Conservation (phyloP, 179 eudicot genomes). For the Sideroxylon spinosum region DNA sequence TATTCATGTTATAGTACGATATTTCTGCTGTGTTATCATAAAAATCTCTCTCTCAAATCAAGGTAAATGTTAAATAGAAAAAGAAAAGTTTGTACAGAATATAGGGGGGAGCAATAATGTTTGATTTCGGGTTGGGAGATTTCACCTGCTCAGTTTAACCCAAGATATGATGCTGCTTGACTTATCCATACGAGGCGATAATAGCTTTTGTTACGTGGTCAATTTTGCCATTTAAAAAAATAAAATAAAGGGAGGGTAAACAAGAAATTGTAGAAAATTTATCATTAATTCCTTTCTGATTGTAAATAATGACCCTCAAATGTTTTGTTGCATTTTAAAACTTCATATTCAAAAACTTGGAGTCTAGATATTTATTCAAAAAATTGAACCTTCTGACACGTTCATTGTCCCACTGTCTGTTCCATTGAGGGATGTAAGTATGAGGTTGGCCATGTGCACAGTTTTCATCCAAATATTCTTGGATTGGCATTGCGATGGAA, state of each 20-base stretch:
- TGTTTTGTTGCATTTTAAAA: neutral
- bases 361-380: slow-evolving; percentile 1
- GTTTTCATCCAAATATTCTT: neutral
- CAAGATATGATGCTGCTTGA: neutral
- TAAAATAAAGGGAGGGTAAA: neutral
- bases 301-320: neutral
- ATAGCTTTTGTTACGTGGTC: neutral
- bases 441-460: slow-evolving; percentile 5
- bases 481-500: neutral
- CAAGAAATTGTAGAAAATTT: neutral
- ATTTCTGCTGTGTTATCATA: neutral
- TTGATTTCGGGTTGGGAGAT: neutral
- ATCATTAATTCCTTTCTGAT: neutral
- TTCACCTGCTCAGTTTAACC: neutral
- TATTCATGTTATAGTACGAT: neutral
- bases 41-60: neutral
- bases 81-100: neutral
- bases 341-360: neutral
- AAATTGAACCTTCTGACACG: neutral
- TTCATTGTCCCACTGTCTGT: neutral
- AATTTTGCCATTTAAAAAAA: neutral
- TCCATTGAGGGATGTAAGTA: neutral
- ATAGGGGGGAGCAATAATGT: neutral
- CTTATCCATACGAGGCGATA: neutral
- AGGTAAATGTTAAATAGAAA: neutral